A percentile compares a stretch with the other conserved stretches of the same genome.
phyloP scores from a whole-genome alignment of 345 rosid species.

The Rhodomyrtus tomentosa region DNA sequence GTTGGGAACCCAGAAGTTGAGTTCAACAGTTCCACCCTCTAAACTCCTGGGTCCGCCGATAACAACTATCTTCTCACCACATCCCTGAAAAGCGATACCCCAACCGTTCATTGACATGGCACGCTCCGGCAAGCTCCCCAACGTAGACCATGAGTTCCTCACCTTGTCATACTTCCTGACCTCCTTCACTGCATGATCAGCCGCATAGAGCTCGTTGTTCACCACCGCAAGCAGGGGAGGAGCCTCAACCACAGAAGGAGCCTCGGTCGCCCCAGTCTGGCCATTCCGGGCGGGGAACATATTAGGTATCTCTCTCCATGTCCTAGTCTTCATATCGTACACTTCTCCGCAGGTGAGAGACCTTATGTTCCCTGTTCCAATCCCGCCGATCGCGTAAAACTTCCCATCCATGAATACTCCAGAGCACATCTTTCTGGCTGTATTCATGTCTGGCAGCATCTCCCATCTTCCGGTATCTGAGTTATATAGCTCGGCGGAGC shows the following conservation, averaged over 20 bases:
- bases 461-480: conserved; percentile 46
- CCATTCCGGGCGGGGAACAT: conserved; percentile 42
- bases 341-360: conserved; percentile 51
- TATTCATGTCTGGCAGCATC: conserved; percentile 47
- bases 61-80: conserved; percentile 54
- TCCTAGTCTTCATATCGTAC: conserved; percentile 40
- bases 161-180: conserved; percentile 52
- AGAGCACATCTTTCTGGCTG: conserved; percentile 64
- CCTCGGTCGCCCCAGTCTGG: conserved; percentile 3
- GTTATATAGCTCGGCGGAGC: conserved; percentile 60
- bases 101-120: conserved; percentile 61
- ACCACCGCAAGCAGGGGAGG: conserved; percentile 82
- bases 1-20: conserved; percentile 63
- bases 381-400: conserved; percentile 74
- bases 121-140: conserved; percentile 48
- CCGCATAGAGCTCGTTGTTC: conserved; percentile 61
- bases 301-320: conserved; percentile 50
- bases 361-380: conserved; percentile 23
- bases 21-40: conserved; percentile 45
- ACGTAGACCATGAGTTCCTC: conserved; percentile 29
- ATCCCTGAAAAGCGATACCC: conserved; percentile 81
- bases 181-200: conserved; percentile 39
- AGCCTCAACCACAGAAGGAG: conserved; percentile 32
- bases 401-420: conserved; percentile 76
- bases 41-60: conserved; percentile 45